Evolutionary conservation across 371 early-diverging fungal genomes (phyloP).

Genomic region (Circinella minor): DNA sequence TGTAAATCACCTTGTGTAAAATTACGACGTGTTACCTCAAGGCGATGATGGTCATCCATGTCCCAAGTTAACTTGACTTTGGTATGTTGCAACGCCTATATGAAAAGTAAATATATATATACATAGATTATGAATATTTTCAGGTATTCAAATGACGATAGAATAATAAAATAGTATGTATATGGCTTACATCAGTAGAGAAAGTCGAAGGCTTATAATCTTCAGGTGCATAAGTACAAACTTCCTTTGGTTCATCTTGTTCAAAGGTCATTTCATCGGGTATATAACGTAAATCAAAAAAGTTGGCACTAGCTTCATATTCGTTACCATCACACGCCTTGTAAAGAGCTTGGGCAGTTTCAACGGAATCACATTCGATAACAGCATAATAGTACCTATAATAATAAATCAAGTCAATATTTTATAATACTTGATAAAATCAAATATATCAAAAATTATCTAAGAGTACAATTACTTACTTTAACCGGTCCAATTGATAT

Average conservation of each 20-base stretch:
- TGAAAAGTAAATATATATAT: not conserved
- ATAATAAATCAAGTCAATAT: not conserved
- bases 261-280: constrained; percentile 92
- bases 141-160: not conserved
- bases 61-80: constrained; percentile 98
- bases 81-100: constrained; percentile 88
- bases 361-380: constrained; percentile 87
- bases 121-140: not conserved
- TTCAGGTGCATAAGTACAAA: constrained; percentile 74
- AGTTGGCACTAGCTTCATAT: constrained; percentile 92
- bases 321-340: constrained; percentile 92
- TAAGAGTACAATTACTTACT: constrained; percentile 27
- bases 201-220: constrained; percentile 83
- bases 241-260: constrained; percentile 73
- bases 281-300: constrained; percentile 96
- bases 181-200: constrained; percentile 65
- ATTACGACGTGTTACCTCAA: constrained; percentile 76
- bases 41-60: constrained; percentile 89
- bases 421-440: not conserved
- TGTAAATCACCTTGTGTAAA: constrained; percentile 90
- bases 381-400: constrained; percentile 93
- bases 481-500: constrained; percentile 93
- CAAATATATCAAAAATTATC: too few species aligned
- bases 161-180: not conserved
- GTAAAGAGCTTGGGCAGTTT: constrained; percentile 86